Conservation (phyloP, 306 rosid species). For the Malus fusca region DNA sequence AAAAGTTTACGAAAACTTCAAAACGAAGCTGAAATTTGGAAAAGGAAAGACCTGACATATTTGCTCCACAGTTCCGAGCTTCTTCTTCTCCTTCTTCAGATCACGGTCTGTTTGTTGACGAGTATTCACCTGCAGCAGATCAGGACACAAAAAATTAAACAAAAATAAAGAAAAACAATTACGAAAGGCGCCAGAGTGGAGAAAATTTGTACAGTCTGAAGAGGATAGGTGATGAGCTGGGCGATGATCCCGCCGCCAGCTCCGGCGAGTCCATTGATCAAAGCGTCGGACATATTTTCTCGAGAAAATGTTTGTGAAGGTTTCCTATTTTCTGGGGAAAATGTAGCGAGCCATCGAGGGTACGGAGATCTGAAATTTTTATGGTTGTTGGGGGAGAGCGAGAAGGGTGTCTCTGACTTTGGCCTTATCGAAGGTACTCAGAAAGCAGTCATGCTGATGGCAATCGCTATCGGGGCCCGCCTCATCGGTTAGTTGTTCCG, state of each 20-base stretch:
- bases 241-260: slow-evolving; percentile 99
- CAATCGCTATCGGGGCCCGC: background rate
- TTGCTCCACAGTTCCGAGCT: slow-evolving; percentile 47
- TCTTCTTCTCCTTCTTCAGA: slow-evolving; percentile 48
- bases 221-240: slow-evolving; percentile 95
- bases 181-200: background rate
- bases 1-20: background rate
- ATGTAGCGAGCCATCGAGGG: background rate
- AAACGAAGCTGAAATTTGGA: background rate
- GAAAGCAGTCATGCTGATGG: slow-evolving; percentile 1
- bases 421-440: slow-evolving; percentile 10
- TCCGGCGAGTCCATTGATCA: slow-evolving; percentile 95
- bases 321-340: slow-evolving; percentile 10
- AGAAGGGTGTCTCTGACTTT: slow-evolving; percentile 9
- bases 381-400: background rate
- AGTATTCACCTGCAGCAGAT: slow-evolving; percentile 67
- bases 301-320: background rate
- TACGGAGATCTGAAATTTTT: background rate
- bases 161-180: background rate
- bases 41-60: slow-evolving; percentile 55
- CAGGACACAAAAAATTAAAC: slow-evolving; percentile 1
- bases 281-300: slow-evolving; percentile 76
- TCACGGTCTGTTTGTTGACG: slow-evolving; percentile 96
- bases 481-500: slow-evolving; percentile 18
- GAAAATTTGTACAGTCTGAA: slow-evolving; percentile 53